A percentile compares a stretch with the other conserved stretches of the same genome.
phyloP scores from a whole-genome alignment of 2,329 filamentous ascomycete genomes.

The Verruconis gallopava region DNA sequence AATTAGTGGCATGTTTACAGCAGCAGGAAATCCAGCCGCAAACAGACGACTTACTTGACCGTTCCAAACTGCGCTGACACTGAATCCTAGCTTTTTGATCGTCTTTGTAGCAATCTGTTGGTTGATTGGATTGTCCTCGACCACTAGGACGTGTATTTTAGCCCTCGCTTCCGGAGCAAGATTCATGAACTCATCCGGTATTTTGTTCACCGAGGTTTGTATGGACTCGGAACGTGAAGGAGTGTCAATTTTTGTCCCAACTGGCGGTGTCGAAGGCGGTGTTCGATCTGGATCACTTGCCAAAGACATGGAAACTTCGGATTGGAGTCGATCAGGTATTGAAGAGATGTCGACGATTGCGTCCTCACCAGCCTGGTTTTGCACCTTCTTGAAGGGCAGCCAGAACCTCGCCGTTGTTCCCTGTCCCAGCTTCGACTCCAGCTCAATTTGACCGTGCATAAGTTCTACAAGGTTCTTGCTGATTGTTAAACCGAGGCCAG shows the following conservation, averaged over 20 bases:
- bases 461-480: constrained; percentile 69
- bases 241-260: constrained; percentile 13
- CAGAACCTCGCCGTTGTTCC: constrained; percentile 66
- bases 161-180: constrained; percentile 45
- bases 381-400: constrained; percentile 64
- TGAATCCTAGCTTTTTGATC: constrained; percentile 9
- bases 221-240: not conserved
- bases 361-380: constrained; percentile 35
- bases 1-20: no score
- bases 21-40: no score
- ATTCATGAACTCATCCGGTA: constrained; percentile 24
- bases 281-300: constrained; percentile 40
- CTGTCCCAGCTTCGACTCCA: constrained; percentile 52
- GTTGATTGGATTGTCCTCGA: constrained; percentile 52
- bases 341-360: constrained; percentile 48
- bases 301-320: constrained; percentile 45
- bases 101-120: constrained; percentile 8
- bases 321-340: constrained; percentile 53
- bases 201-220: not conserved
- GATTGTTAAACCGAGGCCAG: constrained; percentile 65
- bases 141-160: constrained; percentile 57
- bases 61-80: constrained; percentile 7
- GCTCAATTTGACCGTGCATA: constrained; percentile 62
- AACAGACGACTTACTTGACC: not conserved
- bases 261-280: constrained; percentile 25